phyloP scores from a whole-genome alignment of 2,329 filamentous ascomycete genomes.

The Mycocentrospora acerina region DNA sequence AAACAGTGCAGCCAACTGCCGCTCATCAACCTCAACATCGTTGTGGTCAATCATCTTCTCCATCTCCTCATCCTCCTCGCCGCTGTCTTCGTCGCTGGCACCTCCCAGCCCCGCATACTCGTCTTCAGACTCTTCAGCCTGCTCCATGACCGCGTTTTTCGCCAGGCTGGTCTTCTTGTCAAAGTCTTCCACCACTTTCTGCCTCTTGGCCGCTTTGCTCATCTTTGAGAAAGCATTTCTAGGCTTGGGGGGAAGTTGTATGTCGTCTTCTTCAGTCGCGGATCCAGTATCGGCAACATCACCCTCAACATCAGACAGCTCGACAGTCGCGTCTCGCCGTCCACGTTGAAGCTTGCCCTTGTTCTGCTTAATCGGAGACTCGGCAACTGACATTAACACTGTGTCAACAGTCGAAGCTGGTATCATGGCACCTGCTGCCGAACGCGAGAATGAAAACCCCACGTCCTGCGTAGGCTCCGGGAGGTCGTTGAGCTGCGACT shows the following conservation, averaged over 20 bases:
- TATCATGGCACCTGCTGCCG: conserved; percentile 66
- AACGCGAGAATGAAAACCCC: conserved; percentile 69
- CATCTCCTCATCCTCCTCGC: conserved; percentile 72
- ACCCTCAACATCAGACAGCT: conserved; percentile 50
- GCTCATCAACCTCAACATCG: conserved; percentile 74
- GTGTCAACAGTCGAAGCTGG: conserved; percentile 72
- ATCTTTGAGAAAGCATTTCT: conserved; percentile 68
- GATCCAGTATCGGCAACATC: conserved; percentile 31
- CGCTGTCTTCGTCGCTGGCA: conserved; percentile 81
- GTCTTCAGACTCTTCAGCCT: conserved; percentile 96
- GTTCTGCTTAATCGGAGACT: conserved; percentile 66
- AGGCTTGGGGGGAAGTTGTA: conserved; percentile 39
- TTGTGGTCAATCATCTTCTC: conserved; percentile 87
- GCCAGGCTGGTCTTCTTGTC: conserved; percentile 87
- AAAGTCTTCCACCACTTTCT: conserved; percentile 56
- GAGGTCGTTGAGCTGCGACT: conserved; percentile 64
- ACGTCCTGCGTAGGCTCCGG: conserved; percentile 79
- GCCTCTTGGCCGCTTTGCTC: conserved; percentile 64
- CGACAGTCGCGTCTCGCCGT: conserved; percentile 42
- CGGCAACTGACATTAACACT: conserved; percentile 56
- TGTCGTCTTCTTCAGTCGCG: conserved; percentile 26
- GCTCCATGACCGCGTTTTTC: conserved; percentile 81
- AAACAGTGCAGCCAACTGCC: conserved; percentile 80
- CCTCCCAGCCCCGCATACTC: conserved; percentile 95
- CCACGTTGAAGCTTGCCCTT: conserved; percentile 58